These are phyloP conservation scores for Dictyostelium citrinum DNA, from an alignment of 78 protist genomes.

Conservation along the genomic window DNA sequence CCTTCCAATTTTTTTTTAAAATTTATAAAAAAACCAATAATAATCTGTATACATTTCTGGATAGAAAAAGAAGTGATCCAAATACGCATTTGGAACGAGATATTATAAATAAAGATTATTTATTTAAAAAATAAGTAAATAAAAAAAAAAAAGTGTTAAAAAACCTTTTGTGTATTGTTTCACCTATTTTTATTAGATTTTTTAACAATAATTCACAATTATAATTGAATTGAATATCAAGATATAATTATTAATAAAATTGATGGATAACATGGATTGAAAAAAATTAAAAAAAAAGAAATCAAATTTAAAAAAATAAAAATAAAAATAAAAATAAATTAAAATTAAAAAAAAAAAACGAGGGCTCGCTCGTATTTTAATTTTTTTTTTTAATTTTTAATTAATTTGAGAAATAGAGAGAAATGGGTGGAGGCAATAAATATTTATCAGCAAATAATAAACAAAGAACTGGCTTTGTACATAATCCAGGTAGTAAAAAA, in stretches of 20 bases:
- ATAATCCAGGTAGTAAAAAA: conserved; percentile 81
- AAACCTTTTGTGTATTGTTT: no score
- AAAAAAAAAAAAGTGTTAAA: neutral
- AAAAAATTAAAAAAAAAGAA: no score
- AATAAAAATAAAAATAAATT: neutral
- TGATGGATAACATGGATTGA: no score
- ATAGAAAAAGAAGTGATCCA: neutral
- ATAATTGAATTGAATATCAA: no score
- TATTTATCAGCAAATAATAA: conserved; percentile 29
- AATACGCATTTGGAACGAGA: neutral
- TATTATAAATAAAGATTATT: neutral
- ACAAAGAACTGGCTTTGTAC: conserved; percentile 81
- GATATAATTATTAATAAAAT: no score
- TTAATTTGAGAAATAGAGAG: no score
- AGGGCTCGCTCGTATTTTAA: neutral
- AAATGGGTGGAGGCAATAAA: conserved; percentile 19
- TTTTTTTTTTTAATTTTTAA: neutral
- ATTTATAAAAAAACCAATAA: neutral
- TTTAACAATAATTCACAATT: neutral
- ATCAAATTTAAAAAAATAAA: no score
- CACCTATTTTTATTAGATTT: no score
- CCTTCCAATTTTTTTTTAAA: neutral
- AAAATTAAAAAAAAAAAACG: neutral
- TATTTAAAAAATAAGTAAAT: neutral
- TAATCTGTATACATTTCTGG: neutral